Evolutionary conservation across 208 protist species (phyloP), one percentile per base, ranked within the genome.

Genomic region (Crithidia sp.): DNA sequence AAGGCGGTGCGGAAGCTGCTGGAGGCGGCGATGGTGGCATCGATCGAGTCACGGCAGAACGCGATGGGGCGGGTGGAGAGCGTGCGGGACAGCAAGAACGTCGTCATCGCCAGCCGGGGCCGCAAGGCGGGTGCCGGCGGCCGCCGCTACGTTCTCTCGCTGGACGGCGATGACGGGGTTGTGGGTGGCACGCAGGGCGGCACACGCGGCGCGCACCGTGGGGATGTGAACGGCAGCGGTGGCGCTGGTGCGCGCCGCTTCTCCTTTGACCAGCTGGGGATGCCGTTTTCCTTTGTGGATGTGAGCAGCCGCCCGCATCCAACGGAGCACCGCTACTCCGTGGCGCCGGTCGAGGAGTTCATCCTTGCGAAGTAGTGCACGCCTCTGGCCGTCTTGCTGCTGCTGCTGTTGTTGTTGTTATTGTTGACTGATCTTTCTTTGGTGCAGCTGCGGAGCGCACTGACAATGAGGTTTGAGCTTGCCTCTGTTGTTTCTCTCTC

Each of bases 1-100:
- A 88, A 86, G 61, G 85, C 90, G 47, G 85, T 95, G 61, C 79
- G 80, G 6, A 88, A 86, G 71, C 57, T 97, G 50, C 74, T 97
- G 14, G 91, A 96, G 76, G 67, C 61, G 52, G 87, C 86, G 36
- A 87, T 96, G 67, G 85, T 78, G 28, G 66, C 67, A 45, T 81
- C 68, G 54, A 57, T 94, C 47, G 65, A 60, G 40, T 85, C 91
- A 6, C 81, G 83, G 7, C 72, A 76, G 19, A 86, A 87, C 43
- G 82, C 85, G 5, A 67, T 95, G 47, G 85, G 80, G 10, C 74
- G 79, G 28, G 72, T 96, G 53, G 87, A 94, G 50, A 82, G 28
- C 56, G 88, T 96, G 54, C 70, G 86, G 12, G 86, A 92, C 64
- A 75, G 74, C 47, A 83, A 76, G 10, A 90, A 90, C 43, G 64